These are phyloP conservation scores for Conringia planisiliqua DNA, from an alignment of 345 rosid species.

Conservation along the genomic window DNA sequence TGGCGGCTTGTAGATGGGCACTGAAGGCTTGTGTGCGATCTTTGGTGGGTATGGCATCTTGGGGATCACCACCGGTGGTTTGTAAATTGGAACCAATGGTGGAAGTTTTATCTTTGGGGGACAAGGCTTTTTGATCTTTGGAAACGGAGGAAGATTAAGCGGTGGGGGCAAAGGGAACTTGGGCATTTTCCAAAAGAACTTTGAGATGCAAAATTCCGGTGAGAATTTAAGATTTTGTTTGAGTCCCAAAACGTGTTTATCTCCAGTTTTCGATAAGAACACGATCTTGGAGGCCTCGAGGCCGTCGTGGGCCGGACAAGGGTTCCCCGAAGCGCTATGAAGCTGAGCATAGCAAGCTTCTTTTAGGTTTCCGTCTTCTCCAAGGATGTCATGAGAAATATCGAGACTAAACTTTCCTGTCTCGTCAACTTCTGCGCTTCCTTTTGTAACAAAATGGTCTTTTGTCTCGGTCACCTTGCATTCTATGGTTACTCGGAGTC, in stretches of 20 bases:
- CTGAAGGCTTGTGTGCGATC: background rate
- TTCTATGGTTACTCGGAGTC: slow-evolving; percentile 65
- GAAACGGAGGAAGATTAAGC: slow-evolving; percentile 8
- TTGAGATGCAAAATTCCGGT: slow-evolving; percentile 52
- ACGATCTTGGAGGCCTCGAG: slow-evolving; percentile 55
- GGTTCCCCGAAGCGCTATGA: slow-evolving; percentile 50
- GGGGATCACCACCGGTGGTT: slow-evolving; percentile 29
- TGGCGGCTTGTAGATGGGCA: background rate
- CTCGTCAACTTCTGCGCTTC: slow-evolving; percentile 51
- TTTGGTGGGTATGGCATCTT: slow-evolving; percentile 37
- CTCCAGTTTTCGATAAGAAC: slow-evolving; percentile 35
- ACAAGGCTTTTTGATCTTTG: slow-evolving; percentile 21
- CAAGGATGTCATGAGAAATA: slow-evolving; percentile 45
- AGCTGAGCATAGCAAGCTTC: slow-evolving; percentile 84
- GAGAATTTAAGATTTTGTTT: slow-evolving; percentile 61
- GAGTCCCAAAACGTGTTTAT: slow-evolving; percentile 47
- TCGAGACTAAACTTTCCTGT: slow-evolving; percentile 59
- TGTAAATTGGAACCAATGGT: slow-evolving; percentile 9
- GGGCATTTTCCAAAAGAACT: slow-evolving; percentile 49
- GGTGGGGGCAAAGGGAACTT: slow-evolving; percentile 30
- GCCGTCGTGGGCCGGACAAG: slow-evolving; percentile 57
- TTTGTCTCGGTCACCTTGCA: slow-evolving; percentile 49
- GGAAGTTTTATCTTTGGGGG: slow-evolving; percentile 30
- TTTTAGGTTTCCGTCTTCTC: slow-evolving; percentile 47
- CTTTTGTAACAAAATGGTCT: slow-evolving; percentile 51